A percentile compares a stretch with the other conserved stretches of the same genome.
Conservation (phyloP, 768 basidiomycete genomes). For the Rhodocollybia butyracea region DNA sequence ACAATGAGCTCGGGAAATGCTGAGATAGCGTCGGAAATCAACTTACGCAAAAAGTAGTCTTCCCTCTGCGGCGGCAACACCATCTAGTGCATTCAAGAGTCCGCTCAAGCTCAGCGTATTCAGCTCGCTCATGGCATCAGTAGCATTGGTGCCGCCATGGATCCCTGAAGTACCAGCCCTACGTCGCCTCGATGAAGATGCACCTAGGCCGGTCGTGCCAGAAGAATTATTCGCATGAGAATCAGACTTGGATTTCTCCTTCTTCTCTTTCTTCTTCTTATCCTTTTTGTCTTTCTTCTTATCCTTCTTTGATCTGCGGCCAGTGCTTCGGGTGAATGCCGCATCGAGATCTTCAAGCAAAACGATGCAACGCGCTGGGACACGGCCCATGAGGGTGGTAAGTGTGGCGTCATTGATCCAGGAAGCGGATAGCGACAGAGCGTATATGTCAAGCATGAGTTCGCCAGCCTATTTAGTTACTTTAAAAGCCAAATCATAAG, state of each 20-base stretch:
- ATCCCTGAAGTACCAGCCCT: constrained; percentile 18
- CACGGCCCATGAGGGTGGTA: constrained; percentile 81
- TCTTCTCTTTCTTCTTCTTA: constrained; percentile 27
- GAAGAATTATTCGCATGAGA: not conserved
- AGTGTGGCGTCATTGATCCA: constrained; percentile 89
- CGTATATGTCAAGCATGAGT: constrained; percentile 88
- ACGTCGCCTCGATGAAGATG: constrained; percentile 26
- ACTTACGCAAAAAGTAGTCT: constrained; percentile 86
- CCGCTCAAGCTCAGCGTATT: constrained; percentile 83
- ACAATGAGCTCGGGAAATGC: not conserved
- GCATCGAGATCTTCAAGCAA: constrained; percentile 91
- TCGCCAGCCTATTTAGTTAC: constrained; percentile 58
- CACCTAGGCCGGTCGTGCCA: not conserved
- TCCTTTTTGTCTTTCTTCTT: constrained; percentile 40
- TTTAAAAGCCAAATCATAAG: too few species aligned
- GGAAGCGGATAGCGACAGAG: constrained; percentile 79
- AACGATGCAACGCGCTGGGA: constrained; percentile 82
- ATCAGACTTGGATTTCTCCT: constrained; percentile 8
- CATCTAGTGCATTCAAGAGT: constrained; percentile 80
- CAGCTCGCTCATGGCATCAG: constrained; percentile 67
- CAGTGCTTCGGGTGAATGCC: constrained; percentile 71
- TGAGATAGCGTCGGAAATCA: not conserved
- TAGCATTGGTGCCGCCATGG: constrained; percentile 41
- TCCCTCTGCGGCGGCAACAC: constrained; percentile 84
- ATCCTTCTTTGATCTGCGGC: constrained; percentile 56